Percentiles rank a stretch among this genome's conserved stretches.
Conservation (phyloP, 768 basidiomycete species). For the Suillus brevipes region DNA sequence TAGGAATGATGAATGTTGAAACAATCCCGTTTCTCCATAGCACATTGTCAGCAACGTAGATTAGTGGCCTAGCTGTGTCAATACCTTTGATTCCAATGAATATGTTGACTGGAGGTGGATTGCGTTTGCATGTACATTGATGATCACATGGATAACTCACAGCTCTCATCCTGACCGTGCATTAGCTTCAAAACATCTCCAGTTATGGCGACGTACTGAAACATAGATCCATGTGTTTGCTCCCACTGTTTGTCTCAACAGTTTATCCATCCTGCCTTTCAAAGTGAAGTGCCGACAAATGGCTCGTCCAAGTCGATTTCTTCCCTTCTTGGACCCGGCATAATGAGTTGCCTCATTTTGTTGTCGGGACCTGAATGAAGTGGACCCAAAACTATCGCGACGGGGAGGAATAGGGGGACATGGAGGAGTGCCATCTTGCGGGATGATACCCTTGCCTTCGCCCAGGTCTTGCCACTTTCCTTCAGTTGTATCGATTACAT, state of each 20-base stretch:
- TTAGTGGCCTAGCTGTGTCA: background rate
- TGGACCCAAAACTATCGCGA: slow-evolving; percentile 23
- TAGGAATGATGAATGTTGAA: slow-evolving; percentile 67
- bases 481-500: slow-evolving; percentile 59
- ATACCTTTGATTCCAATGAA: slow-evolving; percentile 67
- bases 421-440: slow-evolving; percentile 17
- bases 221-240: slow-evolving; percentile 73
- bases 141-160: slow-evolving; percentile 33
- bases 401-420: slow-evolving; percentile 16
- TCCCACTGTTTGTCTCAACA: slow-evolving; percentile 58
- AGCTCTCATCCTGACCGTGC: slow-evolving; percentile 48
- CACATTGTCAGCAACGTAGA: background rate
- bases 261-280: slow-evolving; percentile 49
- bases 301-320: slow-evolving; percentile 38
- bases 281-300: slow-evolving; percentile 49
- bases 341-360: slow-evolving; percentile 45
- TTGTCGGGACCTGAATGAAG: slow-evolving; percentile 16
- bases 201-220: slow-evolving; percentile 37
- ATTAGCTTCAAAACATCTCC: slow-evolving; percentile 5
- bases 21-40: slow-evolving; percentile 47
- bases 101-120: slow-evolving; percentile 47
- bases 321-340: slow-evolving; percentile 32
- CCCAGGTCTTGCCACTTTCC: slow-evolving; percentile 65
- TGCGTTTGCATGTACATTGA: background rate
- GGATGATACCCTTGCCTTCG: slow-evolving; percentile 53